Evolutionary conservation across 176 grass and related monocot genomes (phyloP).

Genomic region (Bonia amplexicaulis): DNA sequence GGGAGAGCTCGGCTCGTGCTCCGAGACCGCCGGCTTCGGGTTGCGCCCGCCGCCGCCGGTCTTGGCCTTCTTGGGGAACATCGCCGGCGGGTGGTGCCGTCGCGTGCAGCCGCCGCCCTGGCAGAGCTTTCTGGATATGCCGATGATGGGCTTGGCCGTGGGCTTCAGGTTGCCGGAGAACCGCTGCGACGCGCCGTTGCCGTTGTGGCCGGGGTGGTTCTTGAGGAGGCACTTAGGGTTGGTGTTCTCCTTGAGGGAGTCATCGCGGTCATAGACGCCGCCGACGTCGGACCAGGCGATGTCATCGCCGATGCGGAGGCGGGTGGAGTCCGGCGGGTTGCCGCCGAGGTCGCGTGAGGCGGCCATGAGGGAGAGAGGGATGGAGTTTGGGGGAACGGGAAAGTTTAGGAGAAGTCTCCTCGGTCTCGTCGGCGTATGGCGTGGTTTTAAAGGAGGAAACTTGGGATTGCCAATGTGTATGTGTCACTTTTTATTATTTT

Average conservation of each 20-base stretch:
- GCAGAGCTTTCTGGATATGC: conserved; percentile 43
- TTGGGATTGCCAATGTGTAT: too few species aligned
- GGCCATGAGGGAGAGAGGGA: not conserved
- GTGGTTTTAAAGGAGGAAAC: conserved; percentile 11
- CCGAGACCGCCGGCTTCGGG: conserved; percentile 50
- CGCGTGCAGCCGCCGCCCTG: conserved; percentile 17
- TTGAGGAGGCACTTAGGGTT: conserved; percentile 74
- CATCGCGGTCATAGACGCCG: conserved; percentile 74
- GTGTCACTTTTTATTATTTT: not conserved
- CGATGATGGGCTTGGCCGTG: conserved; percentile 53
- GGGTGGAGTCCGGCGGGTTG: conserved; percentile 40
- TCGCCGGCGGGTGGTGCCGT: conserved; percentile 39
- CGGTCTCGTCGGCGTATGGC: not conserved
- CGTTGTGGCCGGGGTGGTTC: not conserved
- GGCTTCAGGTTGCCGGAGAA: conserved; percentile 71
- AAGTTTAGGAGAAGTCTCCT: not conserved
- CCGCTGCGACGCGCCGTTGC: conserved; percentile 42
- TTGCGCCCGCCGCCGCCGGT: conserved; percentile 37
- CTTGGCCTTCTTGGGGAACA: conserved; percentile 64
- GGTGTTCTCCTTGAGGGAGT: conserved; percentile 88
- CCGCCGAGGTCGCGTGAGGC: not conserved
- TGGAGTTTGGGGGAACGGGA: not conserved
- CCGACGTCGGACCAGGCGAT: conserved; percentile 57
- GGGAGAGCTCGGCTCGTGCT: conserved; percentile 59
- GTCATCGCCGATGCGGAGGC: conserved; percentile 38